Evolutionary conservation across 2,329 filamentous ascomycete species (phyloP), one percentile per base, ranked within the genome.

Genomic region (Venturia oleaginea): DNA sequence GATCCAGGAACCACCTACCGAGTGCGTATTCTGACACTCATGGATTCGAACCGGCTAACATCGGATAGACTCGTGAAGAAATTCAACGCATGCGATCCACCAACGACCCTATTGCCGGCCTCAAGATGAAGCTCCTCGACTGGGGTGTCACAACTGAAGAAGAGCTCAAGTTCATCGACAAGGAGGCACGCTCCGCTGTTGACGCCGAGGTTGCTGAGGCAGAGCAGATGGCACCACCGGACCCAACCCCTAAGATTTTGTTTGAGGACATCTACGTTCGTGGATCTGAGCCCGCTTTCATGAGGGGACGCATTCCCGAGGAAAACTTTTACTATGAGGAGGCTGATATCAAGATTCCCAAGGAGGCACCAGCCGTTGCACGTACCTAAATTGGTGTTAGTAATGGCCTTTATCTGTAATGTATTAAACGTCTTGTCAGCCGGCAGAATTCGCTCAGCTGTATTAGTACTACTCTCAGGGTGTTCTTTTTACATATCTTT

Each of bases 11-110:
- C 94, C 78, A 97, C 94, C 73, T 99, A 99, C 89, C 89, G 92
- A 78, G 75, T 77, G 70, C 70, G 13, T 38, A 48, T 19, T 37
- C 43, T 61, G 32, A 32, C 34, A 27, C 66, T 15, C 37, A n/a
- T 22, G 30, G 34, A 11, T 5, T 2, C 27, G 27, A 17, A 32
- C 22, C 22, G 54, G 34, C 71, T 71, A 69, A 73, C 46, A 66
- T 11, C 17, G 24, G 6, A 37, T 62, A 79, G 77, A 97, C 93
- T 71, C 92, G 94, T 80, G 94, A 99, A 83, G 94, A 99, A 83
- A 96, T 99, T 75, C 93, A 97, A 84, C 92, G 93, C 79, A 99
- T 99, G 94, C 91, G 94, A 74, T 95, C 90, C 72, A 99, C 94
- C 80, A 91, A 97, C 81, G 94, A 99, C 81, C 92, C 94, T 70